Evolutionary conservation across 202 grass and related monocot genomes (phyloP).

Genomic region (Musa balbisiana): DNA sequence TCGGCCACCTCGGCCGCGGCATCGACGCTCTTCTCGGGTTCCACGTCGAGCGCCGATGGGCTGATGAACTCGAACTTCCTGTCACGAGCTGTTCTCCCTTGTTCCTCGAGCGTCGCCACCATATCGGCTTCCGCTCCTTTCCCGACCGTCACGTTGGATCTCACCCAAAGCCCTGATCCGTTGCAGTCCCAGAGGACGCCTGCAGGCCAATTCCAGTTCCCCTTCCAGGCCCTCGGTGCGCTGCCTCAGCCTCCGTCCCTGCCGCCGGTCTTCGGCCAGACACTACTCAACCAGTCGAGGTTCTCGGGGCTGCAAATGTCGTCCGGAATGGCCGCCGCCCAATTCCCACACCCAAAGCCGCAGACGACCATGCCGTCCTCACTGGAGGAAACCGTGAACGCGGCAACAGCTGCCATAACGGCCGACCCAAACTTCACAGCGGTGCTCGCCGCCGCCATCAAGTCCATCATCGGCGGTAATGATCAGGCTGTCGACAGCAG

Average conservation of each 20-base stretch:
- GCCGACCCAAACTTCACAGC: not conserved
- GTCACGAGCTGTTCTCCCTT: not conserved
- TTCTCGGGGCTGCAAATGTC: constrained; percentile 7
- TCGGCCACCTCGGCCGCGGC: constrained; percentile 10
- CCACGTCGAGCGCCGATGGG: constrained; percentile 6
- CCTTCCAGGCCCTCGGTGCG: not conserved
- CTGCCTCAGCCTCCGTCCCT: not conserved
- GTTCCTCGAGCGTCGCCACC: constrained; percentile 7
- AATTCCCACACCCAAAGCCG: not conserved
- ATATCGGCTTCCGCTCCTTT: constrained; percentile 15
- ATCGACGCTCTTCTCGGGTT: constrained; percentile 3
- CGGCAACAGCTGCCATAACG: not conserved
- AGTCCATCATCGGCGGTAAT: not conserved
- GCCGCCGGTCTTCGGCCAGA: no score
- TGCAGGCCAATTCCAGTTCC: not conserved
- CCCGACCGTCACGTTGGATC: constrained; percentile 20
- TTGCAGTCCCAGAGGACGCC: not conserved
- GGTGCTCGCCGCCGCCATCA: not conserved
- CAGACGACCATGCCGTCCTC: not conserved
- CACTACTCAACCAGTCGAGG: not conserved
- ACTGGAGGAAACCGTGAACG: not conserved
- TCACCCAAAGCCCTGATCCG: not conserved
- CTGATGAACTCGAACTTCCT: constrained; percentile 10
- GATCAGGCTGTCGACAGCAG: not conserved
- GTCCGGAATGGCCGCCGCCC: not conserved